phyloP scores from a whole-genome alignment of 495 filamentous ascomycete species.

The Penicillium robsamsonii region DNA sequence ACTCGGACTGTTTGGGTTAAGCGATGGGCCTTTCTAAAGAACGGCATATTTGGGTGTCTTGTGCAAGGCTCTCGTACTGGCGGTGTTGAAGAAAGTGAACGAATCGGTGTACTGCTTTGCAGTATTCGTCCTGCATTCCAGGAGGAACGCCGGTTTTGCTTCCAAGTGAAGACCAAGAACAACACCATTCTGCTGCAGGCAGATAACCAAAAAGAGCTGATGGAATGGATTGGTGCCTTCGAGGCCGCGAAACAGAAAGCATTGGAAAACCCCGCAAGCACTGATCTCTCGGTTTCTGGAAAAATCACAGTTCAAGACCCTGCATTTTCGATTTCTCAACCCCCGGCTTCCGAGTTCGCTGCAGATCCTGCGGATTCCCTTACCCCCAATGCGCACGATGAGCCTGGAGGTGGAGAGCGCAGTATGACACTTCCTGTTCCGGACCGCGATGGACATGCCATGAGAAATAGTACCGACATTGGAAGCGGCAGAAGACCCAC shows the following conservation, averaged over 20 bases:
- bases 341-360: slow-evolving; percentile 84
- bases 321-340: slow-evolving; percentile 88
- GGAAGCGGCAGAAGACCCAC: slow-evolving; percentile 46
- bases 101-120: slow-evolving; percentile 92
- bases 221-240: slow-evolving; percentile 89
- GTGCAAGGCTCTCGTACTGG: slow-evolving; percentile 80
- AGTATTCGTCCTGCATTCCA: slow-evolving; percentile 85
- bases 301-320: slow-evolving; percentile 63
- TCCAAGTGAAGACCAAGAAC: slow-evolving; percentile 98
- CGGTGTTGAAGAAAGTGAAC: slow-evolving; percentile 91
- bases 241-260: slow-evolving; percentile 91
- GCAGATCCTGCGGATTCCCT: slow-evolving; percentile 70
- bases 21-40: slow-evolving; percentile 92
- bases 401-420: slow-evolving; percentile 54
- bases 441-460: slow-evolving; percentile 53
- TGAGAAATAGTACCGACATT: slow-evolving; percentile 73
- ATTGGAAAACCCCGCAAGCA: slow-evolving; percentile 71
- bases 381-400: slow-evolving; percentile 56
- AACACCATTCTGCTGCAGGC: slow-evolving; percentile 86
- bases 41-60: slow-evolving; percentile 94
- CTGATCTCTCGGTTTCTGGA: slow-evolving; percentile 55
- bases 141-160: slow-evolving; percentile 94
- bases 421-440: slow-evolving; percentile 65
- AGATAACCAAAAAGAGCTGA: slow-evolving; percentile 84
- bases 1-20: slow-evolving; percentile 82